A percentile compares a stretch with the other conserved stretches of the same genome.
phyloP scores from a whole-genome alignment of 805 yeast species.

The Hanseniaspora thailandica region DNA sequence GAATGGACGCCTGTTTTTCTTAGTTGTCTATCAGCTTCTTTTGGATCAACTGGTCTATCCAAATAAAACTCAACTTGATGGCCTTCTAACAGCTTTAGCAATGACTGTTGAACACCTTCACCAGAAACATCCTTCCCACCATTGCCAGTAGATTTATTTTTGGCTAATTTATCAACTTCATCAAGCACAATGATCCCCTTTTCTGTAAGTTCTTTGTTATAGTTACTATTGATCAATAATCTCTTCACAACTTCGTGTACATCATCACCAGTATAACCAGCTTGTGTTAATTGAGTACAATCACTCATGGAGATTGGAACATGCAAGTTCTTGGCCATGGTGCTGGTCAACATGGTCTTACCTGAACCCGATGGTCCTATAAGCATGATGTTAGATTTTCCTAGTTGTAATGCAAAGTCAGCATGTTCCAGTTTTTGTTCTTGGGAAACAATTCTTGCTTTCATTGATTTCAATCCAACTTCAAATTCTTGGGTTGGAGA shows the following conservation, averaged over 20 bases:
- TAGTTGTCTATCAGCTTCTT: constrained; percentile 21
- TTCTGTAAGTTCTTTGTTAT: constrained; percentile 42
- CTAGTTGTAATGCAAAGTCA: constrained; percentile 32
- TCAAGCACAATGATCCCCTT: constrained; percentile 50
- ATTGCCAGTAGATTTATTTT: constrained; percentile 29
- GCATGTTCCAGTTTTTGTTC: constrained; percentile 24
- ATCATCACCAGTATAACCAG: constrained; percentile 57
- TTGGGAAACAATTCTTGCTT: constrained; percentile 6
- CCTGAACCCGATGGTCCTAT: constrained; percentile 57
- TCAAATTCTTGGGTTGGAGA: constrained; percentile 24
- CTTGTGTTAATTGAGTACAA: constrained; percentile 52
- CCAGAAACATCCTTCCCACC: constrained; percentile 51
- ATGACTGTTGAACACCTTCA: constrained; percentile 54
- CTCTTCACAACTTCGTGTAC: constrained; percentile 47
- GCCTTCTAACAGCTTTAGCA: constrained; percentile 48
- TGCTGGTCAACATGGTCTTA: constrained; percentile 45
- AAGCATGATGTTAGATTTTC: constrained; percentile 44
- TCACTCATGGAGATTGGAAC: constrained; percentile 51
- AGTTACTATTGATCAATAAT: constrained; percentile 38
- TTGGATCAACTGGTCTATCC: constrained; percentile 32
- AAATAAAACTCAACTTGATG: constrained; percentile 39
- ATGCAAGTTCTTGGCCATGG: constrained; percentile 40
- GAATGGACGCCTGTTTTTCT: constrained; percentile 26
- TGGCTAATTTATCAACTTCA: constrained; percentile 48
- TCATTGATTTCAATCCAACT: constrained; percentile 25